Base-by-base conservation (phyloP, 495 filamentous ascomycete genomes). In the Echria macrotheca region DNA sequence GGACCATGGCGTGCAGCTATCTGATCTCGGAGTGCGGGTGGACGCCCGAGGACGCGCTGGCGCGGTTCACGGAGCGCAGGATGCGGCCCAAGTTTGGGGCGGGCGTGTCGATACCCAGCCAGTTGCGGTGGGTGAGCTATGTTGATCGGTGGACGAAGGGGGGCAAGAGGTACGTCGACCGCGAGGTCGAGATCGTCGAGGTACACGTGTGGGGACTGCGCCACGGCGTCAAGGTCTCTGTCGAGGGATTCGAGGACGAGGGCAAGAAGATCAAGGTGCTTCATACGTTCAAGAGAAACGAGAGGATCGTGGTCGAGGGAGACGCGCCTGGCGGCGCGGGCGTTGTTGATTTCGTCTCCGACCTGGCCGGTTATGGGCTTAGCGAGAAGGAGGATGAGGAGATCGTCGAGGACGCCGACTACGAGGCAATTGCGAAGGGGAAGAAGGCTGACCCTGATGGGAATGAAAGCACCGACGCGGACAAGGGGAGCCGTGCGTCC, bases 91-190 rank as follows among this genome's bases (percentile, higher is more conserved):
- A 84, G 1, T 96, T 95, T 61, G 93, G 93, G 1, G 74, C 79
- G 31, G 93, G 93, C 1, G 85, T 98, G n/a, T 89, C 84, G 31
- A 97, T 98, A 38, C 89, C 89, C 0, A 91, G 86, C 55, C 93
- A 98, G 68, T 62, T 91, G 51, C 73, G 93, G 9, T 96, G 87
- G 81, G 73, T 96, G 8, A 73, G 75, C n/a, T 98, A 98, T 65
- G 85, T 95, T 18, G 86, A 95, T 60, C 77, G 82, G 24, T 97
- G 93, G 93, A 72, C 86, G 11, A 65, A 62, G 42, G 65, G 75
- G 44, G 79, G 69, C 6, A 96, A 95, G 68, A 70, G 75, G 23
- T 98, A 96, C 57, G 72, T 93, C 2, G 91, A 96, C 57, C 73
- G 88, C 23, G 75, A 80, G 43, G 77, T 96, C 19, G 91, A 95